Base-by-base conservation (phyloP, 2,329 filamentous ascomycete species). In the Metarhizium guizhouense region DNA sequence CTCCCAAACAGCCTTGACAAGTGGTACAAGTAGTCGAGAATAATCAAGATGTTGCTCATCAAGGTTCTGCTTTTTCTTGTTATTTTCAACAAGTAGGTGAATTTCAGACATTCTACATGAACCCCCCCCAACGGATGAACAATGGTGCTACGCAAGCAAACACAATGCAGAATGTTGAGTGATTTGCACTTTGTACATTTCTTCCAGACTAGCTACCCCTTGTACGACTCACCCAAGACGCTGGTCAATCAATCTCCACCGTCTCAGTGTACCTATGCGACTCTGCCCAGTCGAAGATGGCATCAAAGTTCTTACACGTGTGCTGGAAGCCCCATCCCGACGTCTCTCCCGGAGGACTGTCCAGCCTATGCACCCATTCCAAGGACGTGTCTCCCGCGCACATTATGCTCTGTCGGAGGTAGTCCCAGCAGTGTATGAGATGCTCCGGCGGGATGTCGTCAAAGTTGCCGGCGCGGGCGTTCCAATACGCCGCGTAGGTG, bases 361-460 rank as follows among this genome's bases (percentile, higher is more conserved):
- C 32, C 20, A 48, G 42, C 40, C 74, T 30, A 18, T 42, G 40
- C n/a, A 48, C 34, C 40, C 74, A 74, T 64, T 77, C 74, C 49
- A 76, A 64, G 1, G 74, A 73, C 57, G 73, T 74, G 58, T 77
- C 75, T 53, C 72, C 71, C 32, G 66, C 70, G 63, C 75, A 77
- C 68, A 76, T 71, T 57, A 77, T 72, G 43, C 72, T 72, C 62
- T 77, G 72, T 11, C 75, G 67, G 65, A 77, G 70, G 62, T 77
- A 77, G 60, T 74, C 71, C 63, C 76, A 74, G 67, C 75, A 77
- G 66, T 77, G 75, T 54, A 73, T 71, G 68, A 77, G 74, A 63
- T 77, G 74, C 71, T 25, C 49, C 30, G 50, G 48, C 16, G 25
- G 20, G 5, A 34, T 18, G 14, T 54, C 49, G n/a, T 57, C 49